A percentile compares a stretch with the other conserved stretches of the same genome.
Evolutionary conservation across 305 asterid genomes (phyloP).

Genomic region (Withania somnifera): DNA sequence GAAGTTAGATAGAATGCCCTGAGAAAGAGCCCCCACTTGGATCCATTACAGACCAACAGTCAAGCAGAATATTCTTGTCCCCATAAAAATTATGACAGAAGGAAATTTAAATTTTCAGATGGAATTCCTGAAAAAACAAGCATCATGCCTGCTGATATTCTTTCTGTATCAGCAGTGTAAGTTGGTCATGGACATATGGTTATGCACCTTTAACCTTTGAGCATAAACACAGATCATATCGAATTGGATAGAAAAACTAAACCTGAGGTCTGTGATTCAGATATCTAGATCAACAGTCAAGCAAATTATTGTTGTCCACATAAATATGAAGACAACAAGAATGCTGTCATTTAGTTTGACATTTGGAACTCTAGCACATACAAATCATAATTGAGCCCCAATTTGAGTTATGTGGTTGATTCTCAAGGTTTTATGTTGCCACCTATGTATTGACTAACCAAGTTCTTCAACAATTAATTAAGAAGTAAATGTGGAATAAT

Average conservation of each 20-base stretch:
- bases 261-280: background rate
- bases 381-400: background rate
- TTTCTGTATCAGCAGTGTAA: background rate
- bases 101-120: conserved; percentile 49
- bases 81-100: background rate
- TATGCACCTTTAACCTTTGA: background rate
- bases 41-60: background rate
- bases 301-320: background rate
- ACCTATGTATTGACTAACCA: too few species aligned
- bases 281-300: background rate
- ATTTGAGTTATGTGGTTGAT: background rate
- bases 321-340: background rate
- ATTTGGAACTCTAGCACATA: background rate
- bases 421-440: too few species aligned
- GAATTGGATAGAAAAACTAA: background rate
- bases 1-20: too few species aligned
- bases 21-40: too few species aligned
- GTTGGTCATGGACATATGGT: background rate
- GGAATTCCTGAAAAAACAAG: conserved; percentile 44
- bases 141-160: conserved; percentile 51
- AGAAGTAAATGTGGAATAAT: too few species aligned
- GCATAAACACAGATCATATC: background rate
- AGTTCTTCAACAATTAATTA: too few species aligned
- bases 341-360: background rate
- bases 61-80: background rate